A percentile compares a stretch with the other conserved stretches of the same genome.
Evolutionary conservation across 305 asterid genomes (phyloP).

Genomic region (Fraxinus floribunda): DNA sequence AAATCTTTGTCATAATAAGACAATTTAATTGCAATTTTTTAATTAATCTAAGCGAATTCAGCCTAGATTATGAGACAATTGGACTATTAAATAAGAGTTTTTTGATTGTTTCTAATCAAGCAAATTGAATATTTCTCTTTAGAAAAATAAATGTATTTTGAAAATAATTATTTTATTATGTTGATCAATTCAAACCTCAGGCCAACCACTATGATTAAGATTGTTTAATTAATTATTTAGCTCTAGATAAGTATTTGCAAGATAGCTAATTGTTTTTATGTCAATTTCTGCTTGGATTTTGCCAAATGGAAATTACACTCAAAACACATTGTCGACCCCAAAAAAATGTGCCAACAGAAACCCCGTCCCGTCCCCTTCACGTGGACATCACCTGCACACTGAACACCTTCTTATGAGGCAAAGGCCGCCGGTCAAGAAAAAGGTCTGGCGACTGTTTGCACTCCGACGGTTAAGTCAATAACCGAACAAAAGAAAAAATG

Average conservation of each 20-base stretch:
- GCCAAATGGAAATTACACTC: neutral
- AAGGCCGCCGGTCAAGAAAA: too few relatives aligned
- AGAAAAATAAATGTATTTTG: neutral
- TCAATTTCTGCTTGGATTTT: neutral
- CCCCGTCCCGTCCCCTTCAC: too few relatives aligned
- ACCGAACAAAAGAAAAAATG: too few relatives aligned
- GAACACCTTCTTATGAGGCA: too few relatives aligned
- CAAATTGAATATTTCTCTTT: neutral
- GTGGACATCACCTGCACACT: too few relatives aligned
- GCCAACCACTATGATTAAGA: neutral
- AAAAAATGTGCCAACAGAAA: too few relatives aligned
- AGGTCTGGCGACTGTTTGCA: too few relatives aligned
- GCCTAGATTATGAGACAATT: neutral
- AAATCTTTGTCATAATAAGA: neutral
- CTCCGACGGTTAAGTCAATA: too few relatives aligned
- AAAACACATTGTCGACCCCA: too few relatives aligned
- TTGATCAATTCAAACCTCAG: slow-evolving; percentile 2
- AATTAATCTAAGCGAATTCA: neutral
- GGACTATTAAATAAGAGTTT: neutral
- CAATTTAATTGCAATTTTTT: neutral
- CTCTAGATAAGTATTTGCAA: neutral
- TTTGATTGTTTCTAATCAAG: neutral
- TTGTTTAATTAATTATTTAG: neutral
- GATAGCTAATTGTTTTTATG: neutral
- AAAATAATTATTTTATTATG: neutral